Evolutionary conservation across 2,329 filamentous ascomycete species (phyloP).

Genomic region (Rachicladosporium sp.): DNA sequence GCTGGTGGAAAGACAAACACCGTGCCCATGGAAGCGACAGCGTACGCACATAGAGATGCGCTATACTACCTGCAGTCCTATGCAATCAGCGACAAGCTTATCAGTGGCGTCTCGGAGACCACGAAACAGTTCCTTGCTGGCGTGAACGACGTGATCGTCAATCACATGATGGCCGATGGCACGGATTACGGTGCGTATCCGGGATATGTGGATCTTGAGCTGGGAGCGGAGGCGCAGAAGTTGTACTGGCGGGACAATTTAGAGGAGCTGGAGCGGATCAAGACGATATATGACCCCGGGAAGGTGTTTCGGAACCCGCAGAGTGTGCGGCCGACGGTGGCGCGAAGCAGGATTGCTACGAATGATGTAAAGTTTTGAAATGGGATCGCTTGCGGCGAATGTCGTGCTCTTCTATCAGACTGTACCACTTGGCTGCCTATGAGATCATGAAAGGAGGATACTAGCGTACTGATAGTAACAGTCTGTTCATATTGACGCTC

Average conservation of each 20-base stretch:
- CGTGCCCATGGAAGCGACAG: conserved; percentile 8
- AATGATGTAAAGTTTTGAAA: too few species aligned
- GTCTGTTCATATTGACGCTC: too few species aligned
- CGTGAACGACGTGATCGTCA: conserved; percentile 6
- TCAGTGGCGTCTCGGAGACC: conserved; percentile 2
- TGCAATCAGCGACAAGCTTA: conserved; percentile 4
- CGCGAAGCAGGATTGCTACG: too few species aligned
- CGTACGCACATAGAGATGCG: conserved; percentile 13
- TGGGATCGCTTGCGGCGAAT: too few species aligned
- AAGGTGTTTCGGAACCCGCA: conserved; percentile 16
- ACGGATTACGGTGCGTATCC: conserved; percentile 11
- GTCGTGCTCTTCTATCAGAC: too few species aligned
- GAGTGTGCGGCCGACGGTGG: not conserved
- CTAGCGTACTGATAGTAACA: too few species aligned
- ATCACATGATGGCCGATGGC: conserved; percentile 6
- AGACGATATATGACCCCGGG: conserved; percentile 20
- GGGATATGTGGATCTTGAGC: conserved; percentile 16
- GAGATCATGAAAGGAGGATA: too few species aligned
- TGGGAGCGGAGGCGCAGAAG: conserved; percentile 16
- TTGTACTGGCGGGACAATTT: conserved; percentile 21
- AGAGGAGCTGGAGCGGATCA: conserved; percentile 16
- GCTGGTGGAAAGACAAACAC: conserved; percentile 10
- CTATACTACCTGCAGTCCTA: conserved; percentile 11
- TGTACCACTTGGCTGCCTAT: too few species aligned
- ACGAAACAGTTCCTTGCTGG: conserved; percentile 8